Evolutionary conservation across 2,329 filamentous ascomycete species (phyloP).

Genomic region (Coniochaeta prunicola): DNA sequence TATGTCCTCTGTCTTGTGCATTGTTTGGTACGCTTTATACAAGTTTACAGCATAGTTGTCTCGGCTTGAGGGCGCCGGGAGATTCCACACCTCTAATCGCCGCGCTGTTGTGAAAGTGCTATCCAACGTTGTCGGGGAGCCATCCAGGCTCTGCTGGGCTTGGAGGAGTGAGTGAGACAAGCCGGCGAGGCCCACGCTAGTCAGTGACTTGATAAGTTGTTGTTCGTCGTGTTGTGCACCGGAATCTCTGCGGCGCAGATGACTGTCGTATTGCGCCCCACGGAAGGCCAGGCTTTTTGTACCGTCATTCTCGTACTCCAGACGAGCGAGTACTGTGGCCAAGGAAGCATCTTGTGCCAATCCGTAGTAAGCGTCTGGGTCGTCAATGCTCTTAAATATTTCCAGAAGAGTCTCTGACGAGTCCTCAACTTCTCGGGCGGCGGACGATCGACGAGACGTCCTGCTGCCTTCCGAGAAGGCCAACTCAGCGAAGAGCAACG

Average conservation of each 20-base stretch:
- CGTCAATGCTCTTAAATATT: conserved; percentile 89
- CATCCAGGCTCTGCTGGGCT: conserved; percentile 53
- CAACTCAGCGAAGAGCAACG: conserved; percentile 76
- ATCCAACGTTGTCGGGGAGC: conserved; percentile 53
- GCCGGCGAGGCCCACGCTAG: conserved; percentile 75
- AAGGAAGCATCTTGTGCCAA: conserved; percentile 72
- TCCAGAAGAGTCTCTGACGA: conserved; percentile 65
- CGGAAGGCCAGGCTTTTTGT: conserved; percentile 83
- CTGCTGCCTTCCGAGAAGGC: conserved; percentile 49
- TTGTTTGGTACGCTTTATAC: conserved; percentile 74
- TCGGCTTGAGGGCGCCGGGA: conserved; percentile 61
- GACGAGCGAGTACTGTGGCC: conserved; percentile 66
- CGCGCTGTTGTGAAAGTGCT: conserved; percentile 74
- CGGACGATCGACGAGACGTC: conserved; percentile 60
- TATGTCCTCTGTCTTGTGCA: conserved; percentile 59
- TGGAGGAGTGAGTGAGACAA: conserved; percentile 75
- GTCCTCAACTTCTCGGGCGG: conserved; percentile 36
- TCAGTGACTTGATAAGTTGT: conserved; percentile 69
- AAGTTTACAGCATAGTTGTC: conserved; percentile 60
- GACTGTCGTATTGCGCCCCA: conserved; percentile 83
- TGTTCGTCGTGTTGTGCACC: conserved; percentile 52
- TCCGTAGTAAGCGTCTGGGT: conserved; percentile 94
- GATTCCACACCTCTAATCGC: conserved; percentile 85
- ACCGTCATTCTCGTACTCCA: conserved; percentile 87
- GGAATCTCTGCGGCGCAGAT: conserved; percentile 57